A percentile compares a stretch with the other conserved stretches of the same genome.
Evolutionary conservation across 2,329 filamentous ascomycete species (phyloP).

Genomic region (Lizonia empirigonia): DNA sequence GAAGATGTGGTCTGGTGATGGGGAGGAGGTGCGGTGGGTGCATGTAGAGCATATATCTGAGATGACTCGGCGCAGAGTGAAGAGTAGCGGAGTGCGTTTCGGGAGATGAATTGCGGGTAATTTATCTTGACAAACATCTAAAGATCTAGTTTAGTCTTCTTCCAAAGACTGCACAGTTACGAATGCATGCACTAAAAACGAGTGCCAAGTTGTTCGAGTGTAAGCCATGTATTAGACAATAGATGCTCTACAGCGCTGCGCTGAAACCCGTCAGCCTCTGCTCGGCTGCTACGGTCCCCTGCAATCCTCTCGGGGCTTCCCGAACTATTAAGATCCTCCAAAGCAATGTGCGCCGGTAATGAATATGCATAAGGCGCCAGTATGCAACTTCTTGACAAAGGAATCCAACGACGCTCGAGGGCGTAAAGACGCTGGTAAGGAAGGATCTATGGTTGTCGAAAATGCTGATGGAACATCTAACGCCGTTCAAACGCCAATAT

Average conservation of each 20-base stretch:
- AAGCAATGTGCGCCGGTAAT: background rate
- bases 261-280: background rate
- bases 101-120: too few relatives aligned
- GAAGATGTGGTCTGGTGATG: too few relatives aligned
- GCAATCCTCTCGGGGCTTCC: background rate
- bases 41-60: too few relatives aligned
- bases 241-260: background rate
- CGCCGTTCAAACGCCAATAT: constrained; percentile 8
- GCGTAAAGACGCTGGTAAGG: background rate
- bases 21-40: too few relatives aligned
- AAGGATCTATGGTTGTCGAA: background rate
- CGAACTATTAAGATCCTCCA: background rate
- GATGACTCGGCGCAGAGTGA: too few relatives aligned
- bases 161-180: too few relatives aligned
- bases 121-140: too few relatives aligned
- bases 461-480: constrained; percentile 4
- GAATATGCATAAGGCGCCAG: constrained; percentile 5
- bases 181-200: too few relatives aligned
- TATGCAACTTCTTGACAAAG: constrained; percentile 2
- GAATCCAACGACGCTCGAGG: constrained; percentile 5
- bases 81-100: too few relatives aligned
- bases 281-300: background rate
- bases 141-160: too few relatives aligned
- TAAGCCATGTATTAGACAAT: background rate
- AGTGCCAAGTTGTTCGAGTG: too few relatives aligned